Evolutionary conservation across 2,329 filamentous ascomycete species (phyloP).

Genomic region (Pseudogymnoascus sp.): DNA sequence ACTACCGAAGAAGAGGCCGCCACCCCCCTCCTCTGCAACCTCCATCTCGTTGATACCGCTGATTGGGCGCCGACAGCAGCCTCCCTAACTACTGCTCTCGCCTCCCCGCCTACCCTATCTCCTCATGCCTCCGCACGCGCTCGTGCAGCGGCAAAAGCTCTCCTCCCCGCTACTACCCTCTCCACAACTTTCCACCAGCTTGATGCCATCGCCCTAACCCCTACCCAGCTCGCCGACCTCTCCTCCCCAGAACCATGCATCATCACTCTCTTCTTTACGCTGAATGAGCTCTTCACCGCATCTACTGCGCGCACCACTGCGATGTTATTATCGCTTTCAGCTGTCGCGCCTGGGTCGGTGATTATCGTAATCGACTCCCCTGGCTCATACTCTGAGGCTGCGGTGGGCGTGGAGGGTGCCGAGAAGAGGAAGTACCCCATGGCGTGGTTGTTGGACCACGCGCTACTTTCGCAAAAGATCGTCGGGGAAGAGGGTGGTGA

Average conservation of each 20-base stretch:
- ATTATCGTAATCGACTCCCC: conserved; percentile 87
- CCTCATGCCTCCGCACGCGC: conserved; percentile 44
- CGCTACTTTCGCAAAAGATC: conserved; percentile 48
- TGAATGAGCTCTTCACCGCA: conserved; percentile 86
- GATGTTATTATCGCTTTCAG: conserved; percentile 64
- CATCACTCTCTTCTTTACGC: conserved; percentile 82
- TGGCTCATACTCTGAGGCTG: conserved; percentile 82
- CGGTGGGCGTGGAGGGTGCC: conserved; percentile 41
- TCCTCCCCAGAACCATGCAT: conserved; percentile 39
- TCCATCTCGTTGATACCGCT: conserved; percentile 73
- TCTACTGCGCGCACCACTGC: conserved; percentile 65
- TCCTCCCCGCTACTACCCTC: conserved; percentile 37
- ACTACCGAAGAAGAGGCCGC: neutral
- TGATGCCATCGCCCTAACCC: conserved; percentile 41
- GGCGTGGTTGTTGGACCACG: conserved; percentile 85
- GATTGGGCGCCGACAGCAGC: conserved; percentile 62
- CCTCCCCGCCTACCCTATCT: conserved; percentile 41
- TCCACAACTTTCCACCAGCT: conserved; percentile 37
- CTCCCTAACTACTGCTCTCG: conserved; percentile 50
- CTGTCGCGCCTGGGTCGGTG: conserved; percentile 51
- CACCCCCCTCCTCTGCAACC: conserved; percentile 24
- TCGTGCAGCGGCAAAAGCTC: conserved; percentile 37
- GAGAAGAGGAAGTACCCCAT: conserved; percentile 72
- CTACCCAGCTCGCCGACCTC: conserved; percentile 27
- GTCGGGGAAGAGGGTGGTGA: conserved; percentile 23